phyloP scores from a whole-genome alignment of 345 rosid species.

The Acer campestre region DNA sequence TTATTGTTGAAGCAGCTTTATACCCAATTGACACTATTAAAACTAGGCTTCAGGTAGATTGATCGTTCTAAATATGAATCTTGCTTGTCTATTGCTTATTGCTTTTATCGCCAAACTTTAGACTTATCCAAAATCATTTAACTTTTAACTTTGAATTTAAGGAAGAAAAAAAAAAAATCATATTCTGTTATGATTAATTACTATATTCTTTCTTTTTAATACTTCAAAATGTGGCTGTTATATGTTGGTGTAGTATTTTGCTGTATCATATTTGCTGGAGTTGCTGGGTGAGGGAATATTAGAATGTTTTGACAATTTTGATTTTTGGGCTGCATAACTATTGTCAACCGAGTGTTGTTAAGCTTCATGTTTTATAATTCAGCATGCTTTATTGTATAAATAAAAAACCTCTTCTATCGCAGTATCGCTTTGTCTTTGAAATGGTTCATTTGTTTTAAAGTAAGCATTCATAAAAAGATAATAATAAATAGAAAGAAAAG shows the following conservation, averaged over 20 bases:
- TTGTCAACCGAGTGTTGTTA: not conserved
- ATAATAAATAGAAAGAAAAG: not conserved
- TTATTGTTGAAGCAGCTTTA: constrained; percentile 75
- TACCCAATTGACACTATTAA: constrained; percentile 91
- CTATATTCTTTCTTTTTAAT: not conserved
- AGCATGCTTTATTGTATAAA: not conserved
- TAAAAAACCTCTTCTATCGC: not conserved
- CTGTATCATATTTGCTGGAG: constrained; percentile 4
- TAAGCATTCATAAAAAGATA: not conserved
- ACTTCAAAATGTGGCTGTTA: not conserved
- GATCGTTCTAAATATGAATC: not conserved
- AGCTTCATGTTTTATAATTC: constrained; percentile 1
- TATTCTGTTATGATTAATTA: not conserved
- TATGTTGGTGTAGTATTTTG: not conserved
- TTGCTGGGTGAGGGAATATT: not conserved
- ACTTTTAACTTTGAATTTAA: not conserved
- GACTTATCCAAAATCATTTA: not conserved
- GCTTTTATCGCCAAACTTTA: not conserved
- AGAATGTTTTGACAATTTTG: not conserved
- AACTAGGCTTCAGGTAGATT: constrained; percentile 75
- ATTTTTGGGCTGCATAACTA: not conserved
- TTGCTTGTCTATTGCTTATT: not conserved
- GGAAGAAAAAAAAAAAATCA: not conserved
- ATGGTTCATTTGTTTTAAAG: not conserved
- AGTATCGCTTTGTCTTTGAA: not conserved